Evolutionary conservation across 2,329 filamentous ascomycete species (phyloP).

Genomic region (Diplodia sapinea): DNA sequence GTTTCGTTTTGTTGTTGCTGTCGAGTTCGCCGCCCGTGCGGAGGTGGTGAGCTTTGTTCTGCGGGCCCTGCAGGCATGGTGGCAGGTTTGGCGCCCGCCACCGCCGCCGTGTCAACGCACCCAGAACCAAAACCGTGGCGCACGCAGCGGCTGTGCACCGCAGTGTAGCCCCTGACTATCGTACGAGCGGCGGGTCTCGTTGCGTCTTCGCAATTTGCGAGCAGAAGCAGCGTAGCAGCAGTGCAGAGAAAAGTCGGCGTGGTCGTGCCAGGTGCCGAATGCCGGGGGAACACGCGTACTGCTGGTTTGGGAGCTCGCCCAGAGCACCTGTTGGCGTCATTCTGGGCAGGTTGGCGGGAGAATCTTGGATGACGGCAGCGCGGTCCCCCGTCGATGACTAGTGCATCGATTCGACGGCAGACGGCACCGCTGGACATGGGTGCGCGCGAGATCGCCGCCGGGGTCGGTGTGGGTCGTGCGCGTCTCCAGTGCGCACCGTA

Average conservation of each 20-base stretch:
- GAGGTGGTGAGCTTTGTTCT: background rate
- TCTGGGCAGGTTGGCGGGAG: constrained; percentile 6
- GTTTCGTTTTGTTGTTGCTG: background rate
- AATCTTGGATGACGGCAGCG: constrained; percentile 24
- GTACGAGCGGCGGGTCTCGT: background rate
- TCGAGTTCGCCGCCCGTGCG: background rate
- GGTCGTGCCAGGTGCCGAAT: constrained; percentile 10
- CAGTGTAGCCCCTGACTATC: constrained; percentile 6
- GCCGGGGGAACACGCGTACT: constrained; percentile 9
- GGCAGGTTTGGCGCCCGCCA: background rate
- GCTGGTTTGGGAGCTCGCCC: background rate
- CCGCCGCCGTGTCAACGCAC: background rate
- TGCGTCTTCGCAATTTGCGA: background rate
- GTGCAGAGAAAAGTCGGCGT: background rate
- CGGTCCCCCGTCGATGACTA: constrained; percentile 6
- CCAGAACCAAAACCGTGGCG: constrained; percentile 9
- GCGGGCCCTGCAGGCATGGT: background rate
- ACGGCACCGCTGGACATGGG: constrained; percentile 19
- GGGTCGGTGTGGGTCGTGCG: background rate
- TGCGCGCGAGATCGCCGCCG: constrained; percentile 18
- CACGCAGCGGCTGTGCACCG: background rate
- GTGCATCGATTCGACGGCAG: constrained; percentile 13
- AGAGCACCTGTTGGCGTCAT: constrained; percentile 22
- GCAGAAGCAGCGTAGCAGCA: background rate
- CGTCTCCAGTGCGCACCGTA: background rate